These are phyloP conservation scores for Typha latifolia DNA, from an alignment of 176 grass and related monocot species.

Conservation along the genomic window DNA sequence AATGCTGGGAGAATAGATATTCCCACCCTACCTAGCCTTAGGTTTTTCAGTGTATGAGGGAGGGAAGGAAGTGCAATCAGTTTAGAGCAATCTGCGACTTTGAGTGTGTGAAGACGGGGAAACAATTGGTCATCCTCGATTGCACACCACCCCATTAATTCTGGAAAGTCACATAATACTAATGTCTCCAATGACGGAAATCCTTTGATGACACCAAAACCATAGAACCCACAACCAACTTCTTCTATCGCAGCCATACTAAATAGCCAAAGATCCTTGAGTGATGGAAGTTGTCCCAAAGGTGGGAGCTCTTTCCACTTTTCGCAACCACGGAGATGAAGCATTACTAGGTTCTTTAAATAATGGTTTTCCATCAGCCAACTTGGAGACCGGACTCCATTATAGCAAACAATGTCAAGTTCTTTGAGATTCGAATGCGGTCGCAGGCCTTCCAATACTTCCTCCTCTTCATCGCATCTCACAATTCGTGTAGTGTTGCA, in stretches of 20 bases:
- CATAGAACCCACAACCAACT: background rate
- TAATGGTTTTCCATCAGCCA: background rate
- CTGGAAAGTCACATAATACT: background rate
- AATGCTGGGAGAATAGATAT: background rate
- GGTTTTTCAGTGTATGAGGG: background rate
- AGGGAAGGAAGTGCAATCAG: background rate
- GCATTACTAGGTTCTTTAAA: no score
- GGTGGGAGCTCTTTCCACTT: background rate
- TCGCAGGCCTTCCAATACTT: conserved; percentile 16
- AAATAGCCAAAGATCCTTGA: background rate
- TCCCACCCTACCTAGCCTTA: background rate
- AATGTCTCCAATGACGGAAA: background rate
- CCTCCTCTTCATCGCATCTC: background rate
- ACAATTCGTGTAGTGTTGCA: background rate
- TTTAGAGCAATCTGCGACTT: background rate
- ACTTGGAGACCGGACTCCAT: background rate
- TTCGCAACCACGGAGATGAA: background rate
- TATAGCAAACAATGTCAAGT: background rate
- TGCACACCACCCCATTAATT: background rate
- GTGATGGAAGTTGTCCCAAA: background rate
- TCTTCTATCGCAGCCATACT: background rate
- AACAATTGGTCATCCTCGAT: background rate
- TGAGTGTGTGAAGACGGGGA: background rate
- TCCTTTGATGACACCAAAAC: background rate
- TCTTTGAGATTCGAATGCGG: conserved; percentile 13